Evolutionary conservation across 2,329 filamentous ascomycete genomes (phyloP), one percentile per base, ranked within the genome.

Genomic region (Botrytis paeoniae): DNA sequence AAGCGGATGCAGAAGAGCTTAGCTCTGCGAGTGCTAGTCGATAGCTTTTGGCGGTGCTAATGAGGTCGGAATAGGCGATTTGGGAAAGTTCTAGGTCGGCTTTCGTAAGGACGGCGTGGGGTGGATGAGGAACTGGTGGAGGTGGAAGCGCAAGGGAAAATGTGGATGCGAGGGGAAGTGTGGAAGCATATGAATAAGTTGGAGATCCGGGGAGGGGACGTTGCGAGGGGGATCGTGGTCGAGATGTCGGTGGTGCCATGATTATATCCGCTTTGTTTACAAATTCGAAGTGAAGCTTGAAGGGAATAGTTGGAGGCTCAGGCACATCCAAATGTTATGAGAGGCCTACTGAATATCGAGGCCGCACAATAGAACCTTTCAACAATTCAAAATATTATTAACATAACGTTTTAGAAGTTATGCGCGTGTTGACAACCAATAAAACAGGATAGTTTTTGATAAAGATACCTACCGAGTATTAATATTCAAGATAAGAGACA

Each of bases 71-170:
- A 81, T 92, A 92, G 66, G 89, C 88, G 22, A 84, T 82, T 75
- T 91, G 89, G 0, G 89, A 91, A 73, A 85, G 83, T 75, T 88
- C 88, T 75, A 92, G 87, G 80, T 92, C 90, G 80, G 85, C 82
- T 79, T 89, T 89, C 70, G 87, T 88, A 73, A 92, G 86, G 70
- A 91, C 85, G 74, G 88, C 85, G 77, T 90, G 86, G 25, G 85
- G 79, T n/a, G 87, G 84, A 43, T 84, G 85, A 4, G 89, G 88
- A 8, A 88, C 85, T 4, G 89, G 89, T n/a, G 89, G 89, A 3
- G 87, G 83, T 2, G 89, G 88, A 10, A 91, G 84, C 79, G 85
- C 87, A 82, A 86, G 89, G 37, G 86, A 83, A 10, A 87, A 89
- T 43, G 86, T 82, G 10, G 88, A 89, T 61, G 78, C 77, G 41